Percentiles rank a stretch among this genome's conserved stretches.
phyloP scores from a whole-genome alignment of 1,284 basidiomycete species.

The Boletus mariae region DNA sequence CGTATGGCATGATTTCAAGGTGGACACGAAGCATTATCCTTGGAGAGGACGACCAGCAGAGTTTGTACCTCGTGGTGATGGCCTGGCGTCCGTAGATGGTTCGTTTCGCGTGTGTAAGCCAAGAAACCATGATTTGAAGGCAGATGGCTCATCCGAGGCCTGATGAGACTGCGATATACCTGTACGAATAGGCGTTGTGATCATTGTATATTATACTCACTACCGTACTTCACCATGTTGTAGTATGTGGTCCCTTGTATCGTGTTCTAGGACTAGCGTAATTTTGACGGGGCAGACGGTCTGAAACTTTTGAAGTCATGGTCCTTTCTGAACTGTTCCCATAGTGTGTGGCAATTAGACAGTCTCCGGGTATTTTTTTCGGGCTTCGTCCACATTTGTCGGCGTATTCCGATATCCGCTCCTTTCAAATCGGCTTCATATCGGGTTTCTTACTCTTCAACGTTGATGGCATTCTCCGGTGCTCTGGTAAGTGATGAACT shows the following conservation, averaged over 20 bases:
- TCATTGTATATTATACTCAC: neutral
- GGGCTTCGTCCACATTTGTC: neutral
- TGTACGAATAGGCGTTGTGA: neutral
- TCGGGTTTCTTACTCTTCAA: neutral
- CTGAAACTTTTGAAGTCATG: too few relatives aligned
- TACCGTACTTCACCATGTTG: neutral
- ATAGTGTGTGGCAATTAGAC: too few relatives aligned
- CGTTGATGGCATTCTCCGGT: constrained; percentile 83
- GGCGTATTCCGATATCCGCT: constrained; percentile 3
- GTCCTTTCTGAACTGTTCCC: too few relatives aligned
- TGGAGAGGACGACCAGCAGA: constrained; percentile 44
- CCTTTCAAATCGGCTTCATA: neutral
- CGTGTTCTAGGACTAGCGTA: too few relatives aligned
- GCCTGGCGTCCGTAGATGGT: constrained; percentile 9
- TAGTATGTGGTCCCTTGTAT: too few relatives aligned
- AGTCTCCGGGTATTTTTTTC: too few relatives aligned
- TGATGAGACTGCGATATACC: neutral
- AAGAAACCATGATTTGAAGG: neutral
- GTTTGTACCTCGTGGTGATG: constrained; percentile 39
- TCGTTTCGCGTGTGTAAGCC: neutral
- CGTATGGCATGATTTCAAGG: constrained; percentile 38
- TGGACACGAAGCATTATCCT: constrained; percentile 35
- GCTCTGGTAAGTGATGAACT: constrained; percentile 61
- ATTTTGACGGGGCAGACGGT: too few relatives aligned
- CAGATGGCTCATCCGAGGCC: neutral